A percentile compares a stretch with the other conserved stretches of the same genome.
Evolutionary conservation across 371 early-diverging fungal genomes (phyloP).

Genomic region (Rhizopus arrhizus): DNA sequence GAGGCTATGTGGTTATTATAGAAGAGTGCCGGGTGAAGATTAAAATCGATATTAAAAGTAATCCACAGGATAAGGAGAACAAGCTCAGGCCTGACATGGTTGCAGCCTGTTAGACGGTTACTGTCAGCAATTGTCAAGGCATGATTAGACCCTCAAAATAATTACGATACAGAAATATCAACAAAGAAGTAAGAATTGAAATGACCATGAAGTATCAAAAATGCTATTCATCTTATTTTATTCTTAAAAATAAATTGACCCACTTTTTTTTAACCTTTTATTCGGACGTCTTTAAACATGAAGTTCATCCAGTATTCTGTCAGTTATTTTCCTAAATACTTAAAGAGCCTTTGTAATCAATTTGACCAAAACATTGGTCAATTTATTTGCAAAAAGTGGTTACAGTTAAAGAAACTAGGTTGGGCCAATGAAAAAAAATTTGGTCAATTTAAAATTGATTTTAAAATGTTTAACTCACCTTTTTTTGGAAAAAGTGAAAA

Average conservation of each 20-base stretch:
- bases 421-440: too few species aligned
- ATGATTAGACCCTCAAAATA: conserved; percentile 14
- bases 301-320: conserved; percentile 20
- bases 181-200: conserved; percentile 11
- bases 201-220: background rate
- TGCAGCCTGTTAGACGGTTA: conserved; percentile 20
- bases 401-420: too few species aligned
- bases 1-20: conserved; percentile 21
- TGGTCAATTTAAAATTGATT: too few species aligned
- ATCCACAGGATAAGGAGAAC: conserved; percentile 19
- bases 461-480: too few species aligned
- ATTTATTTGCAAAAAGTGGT: conserved; percentile 12
- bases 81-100: conserved; percentile 18
- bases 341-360: conserved; percentile 18
- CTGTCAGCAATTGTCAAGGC: conserved; percentile 20
- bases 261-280: conserved; percentile 10
- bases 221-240: conserved; percentile 8
- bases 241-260: conserved; percentile 7
- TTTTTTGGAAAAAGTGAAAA: too few species aligned
- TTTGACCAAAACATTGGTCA: conserved; percentile 20
- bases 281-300: conserved; percentile 18
- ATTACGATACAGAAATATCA: conserved; percentile 11
- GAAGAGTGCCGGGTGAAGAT: conserved; percentile 19
- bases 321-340: conserved; percentile 13
- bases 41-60: conserved; percentile 19